A percentile compares a stretch with the other conserved stretches of the same genome.
Conservation (phyloP, 176 grass and related monocot species). For the Oryza australiensis region DNA sequence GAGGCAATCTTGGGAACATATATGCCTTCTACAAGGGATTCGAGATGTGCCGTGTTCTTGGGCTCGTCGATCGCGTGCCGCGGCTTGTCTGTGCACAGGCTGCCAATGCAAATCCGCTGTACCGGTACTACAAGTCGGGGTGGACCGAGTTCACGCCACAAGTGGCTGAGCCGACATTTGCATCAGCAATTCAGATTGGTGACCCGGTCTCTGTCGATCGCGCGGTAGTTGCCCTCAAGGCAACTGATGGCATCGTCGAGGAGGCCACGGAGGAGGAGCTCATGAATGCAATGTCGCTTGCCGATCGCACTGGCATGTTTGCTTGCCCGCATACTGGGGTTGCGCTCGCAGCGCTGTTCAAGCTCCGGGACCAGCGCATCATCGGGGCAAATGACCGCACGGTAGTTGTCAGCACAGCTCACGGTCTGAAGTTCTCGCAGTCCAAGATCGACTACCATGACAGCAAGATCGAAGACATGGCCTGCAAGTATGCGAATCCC, state of each 20-base stretch:
- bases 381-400: conserved; percentile 76
- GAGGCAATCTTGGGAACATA: conserved; percentile 90
- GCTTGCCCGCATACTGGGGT: conserved; percentile 94
- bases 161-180: conserved; percentile 64
- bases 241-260: conserved; percentile 77
- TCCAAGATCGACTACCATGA: conserved; percentile 95
- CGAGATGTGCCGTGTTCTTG: conserved; percentile 87
- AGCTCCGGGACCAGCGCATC: conserved; percentile 65
- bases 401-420: conserved; percentile 83
- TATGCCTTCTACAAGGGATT: conserved; percentile 99
- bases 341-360: conserved; percentile 75
- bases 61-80: conserved; percentile 72
- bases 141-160: conserved; percentile 77
- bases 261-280: conserved; percentile 94
- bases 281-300: conserved; percentile 94
- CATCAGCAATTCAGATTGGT: conserved; percentile 83
- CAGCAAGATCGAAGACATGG: conserved; percentile 73
- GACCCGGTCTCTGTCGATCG: conserved; percentile 84
- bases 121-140: conserved; percentile 79
- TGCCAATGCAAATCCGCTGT: conserved; percentile 80
- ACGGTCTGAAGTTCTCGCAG: conserved; percentile 84
- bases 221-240: conserved; percentile 61
- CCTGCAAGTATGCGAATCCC: conserved; percentile 74
- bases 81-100: conserved; percentile 86
- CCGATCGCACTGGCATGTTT: conserved; percentile 94